Conservation (phyloP, 164 flowering plant genomes). For the Pachysandra terminalis region DNA sequence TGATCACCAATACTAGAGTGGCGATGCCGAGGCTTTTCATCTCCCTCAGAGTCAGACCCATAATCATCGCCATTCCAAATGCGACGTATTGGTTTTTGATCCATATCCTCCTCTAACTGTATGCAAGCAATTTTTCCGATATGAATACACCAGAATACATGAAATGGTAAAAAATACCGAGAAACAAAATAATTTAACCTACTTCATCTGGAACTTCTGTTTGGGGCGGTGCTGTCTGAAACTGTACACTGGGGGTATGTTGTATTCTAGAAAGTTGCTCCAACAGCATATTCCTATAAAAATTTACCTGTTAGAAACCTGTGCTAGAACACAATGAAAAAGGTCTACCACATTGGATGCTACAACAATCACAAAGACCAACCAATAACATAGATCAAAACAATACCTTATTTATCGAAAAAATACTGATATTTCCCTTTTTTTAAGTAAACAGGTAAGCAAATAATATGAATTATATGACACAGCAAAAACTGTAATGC, state of each 20-base stretch:
- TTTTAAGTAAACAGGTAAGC: too few species aligned
- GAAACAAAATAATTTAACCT: slow-evolving; percentile 1
- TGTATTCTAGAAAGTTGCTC: slow-evolving; percentile 75
- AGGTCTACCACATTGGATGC: too few species aligned
- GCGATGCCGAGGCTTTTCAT: slow-evolving; percentile 29
- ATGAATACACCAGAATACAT: neutral
- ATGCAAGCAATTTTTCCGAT: slow-evolving; percentile 10
- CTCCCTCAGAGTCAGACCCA: slow-evolving; percentile 66
- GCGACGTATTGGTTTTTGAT: slow-evolving; percentile 55
- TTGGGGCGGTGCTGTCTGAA: slow-evolving; percentile 61
- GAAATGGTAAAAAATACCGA: neutral
- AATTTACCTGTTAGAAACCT: neutral
- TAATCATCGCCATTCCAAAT: slow-evolving; percentile 73
- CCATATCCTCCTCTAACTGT: slow-evolving; percentile 73
- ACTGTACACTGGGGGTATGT: slow-evolving; percentile 82
- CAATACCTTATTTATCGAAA: too few species aligned
- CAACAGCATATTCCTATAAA: slow-evolving; percentile 54
- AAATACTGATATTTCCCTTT: too few species aligned
- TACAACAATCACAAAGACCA: too few species aligned
- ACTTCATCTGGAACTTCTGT: slow-evolving; percentile 75
- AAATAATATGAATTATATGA: too few species aligned
- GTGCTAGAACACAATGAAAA: neutral
- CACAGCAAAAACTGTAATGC: too few species aligned
- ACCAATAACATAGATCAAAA: too few species aligned
- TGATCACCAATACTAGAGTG: slow-evolving; percentile 15